phyloP scores from a whole-genome alignment of 1,284 basidiomycete species.

The Fomes fomentarius region DNA sequence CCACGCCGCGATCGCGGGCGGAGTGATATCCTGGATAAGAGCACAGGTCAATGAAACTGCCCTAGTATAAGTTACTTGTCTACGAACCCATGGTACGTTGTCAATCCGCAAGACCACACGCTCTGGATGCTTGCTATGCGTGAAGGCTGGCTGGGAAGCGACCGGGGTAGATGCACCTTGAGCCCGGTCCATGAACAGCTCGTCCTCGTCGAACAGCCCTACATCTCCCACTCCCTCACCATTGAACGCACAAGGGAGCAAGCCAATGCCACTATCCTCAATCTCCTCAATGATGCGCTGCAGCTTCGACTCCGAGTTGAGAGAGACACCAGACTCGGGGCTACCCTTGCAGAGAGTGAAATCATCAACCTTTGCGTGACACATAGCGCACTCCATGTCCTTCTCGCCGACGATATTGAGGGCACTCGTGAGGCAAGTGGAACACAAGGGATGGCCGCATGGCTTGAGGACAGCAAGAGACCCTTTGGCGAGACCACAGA shows the following conservation, averaged over 20 bases:
- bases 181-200: constrained; percentile 34
- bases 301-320: constrained; percentile 7
- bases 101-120: constrained; percentile 75
- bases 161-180: constrained; percentile 38
- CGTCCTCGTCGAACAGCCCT: constrained; percentile 18
- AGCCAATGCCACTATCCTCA: constrained; percentile 22
- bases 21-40: constrained; percentile 71
- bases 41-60: neutral
- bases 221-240: constrained; percentile 17
- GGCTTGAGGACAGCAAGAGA: constrained; percentile 68
- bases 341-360: constrained; percentile 54
- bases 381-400: constrained; percentile 80
- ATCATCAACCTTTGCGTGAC: constrained; percentile 65
- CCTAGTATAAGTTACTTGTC: neutral
- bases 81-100: constrained; percentile 83
- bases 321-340: neutral
- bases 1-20: constrained; percentile 67
- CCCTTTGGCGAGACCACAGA: constrained; percentile 50
- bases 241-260: constrained; percentile 27
- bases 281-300: constrained; percentile 21
- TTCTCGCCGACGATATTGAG: constrained; percentile 86
- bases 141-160: constrained; percentile 9
- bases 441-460: constrained; percentile 75
- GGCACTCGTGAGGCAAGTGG: constrained; percentile 77
- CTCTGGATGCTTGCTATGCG: constrained; percentile 33